Conservation (phyloP, 1,139 yeast genomes). For the Yamadazyma mexicana region DNA sequence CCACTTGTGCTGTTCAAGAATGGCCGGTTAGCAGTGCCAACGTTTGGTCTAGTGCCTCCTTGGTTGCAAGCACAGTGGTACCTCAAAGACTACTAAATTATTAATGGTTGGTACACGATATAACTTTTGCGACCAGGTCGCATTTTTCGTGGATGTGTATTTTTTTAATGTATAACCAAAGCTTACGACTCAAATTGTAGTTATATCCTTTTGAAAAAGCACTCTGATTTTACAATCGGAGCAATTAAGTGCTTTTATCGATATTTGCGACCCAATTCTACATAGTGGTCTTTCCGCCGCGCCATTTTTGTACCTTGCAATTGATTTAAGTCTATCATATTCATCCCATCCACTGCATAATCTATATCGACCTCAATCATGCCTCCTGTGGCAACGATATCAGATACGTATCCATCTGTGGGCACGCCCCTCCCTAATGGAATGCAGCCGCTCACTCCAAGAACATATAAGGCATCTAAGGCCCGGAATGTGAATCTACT, state of each 20-base stretch:
- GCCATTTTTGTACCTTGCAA: no score
- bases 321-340: no score
- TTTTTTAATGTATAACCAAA: not conserved
- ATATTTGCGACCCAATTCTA: no score
- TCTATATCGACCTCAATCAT: constrained; percentile 9
- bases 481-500: constrained; percentile 26
- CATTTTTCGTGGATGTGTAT: not conserved
- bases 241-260: no score
- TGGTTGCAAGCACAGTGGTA: constrained; percentile 20
- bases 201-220: no score
- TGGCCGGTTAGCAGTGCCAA: constrained; percentile 22
- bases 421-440: constrained; percentile 15
- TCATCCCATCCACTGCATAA: no score
- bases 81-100: constrained; percentile 13
- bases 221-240: no score
- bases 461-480: constrained; percentile 20
- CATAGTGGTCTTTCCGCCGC: no score
- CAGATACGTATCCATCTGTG: constrained; percentile 10
- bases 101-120: not conserved
- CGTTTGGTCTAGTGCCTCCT: constrained; percentile 14
- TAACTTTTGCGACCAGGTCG: not conserved
- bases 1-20: constrained; percentile 17
- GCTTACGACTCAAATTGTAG: no score
- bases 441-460: constrained; percentile 19
- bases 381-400: constrained; percentile 23